Evolutionary conservation across 2,329 filamentous ascomycete genomes (phyloP), one percentile per base, ranked within the genome.

Genomic region (Rhynchosporium agropyri): DNA sequence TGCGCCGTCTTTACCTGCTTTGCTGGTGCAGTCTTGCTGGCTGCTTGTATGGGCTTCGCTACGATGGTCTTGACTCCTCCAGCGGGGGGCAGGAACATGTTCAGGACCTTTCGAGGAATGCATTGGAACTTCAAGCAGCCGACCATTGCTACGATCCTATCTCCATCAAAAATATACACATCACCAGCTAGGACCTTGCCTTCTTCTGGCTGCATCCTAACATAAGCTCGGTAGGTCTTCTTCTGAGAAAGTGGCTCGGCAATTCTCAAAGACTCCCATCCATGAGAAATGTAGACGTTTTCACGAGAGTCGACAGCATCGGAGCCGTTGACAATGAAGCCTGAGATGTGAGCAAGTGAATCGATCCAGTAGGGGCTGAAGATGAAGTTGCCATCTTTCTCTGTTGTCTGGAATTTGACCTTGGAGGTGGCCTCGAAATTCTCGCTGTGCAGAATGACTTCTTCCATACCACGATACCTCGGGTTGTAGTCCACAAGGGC

Each of bases 271-370:
- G 79, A 80, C 40, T 80, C 80, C 84, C 84, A 86, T 40, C 83
- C 84, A 68, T 86, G 84, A 12, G 83, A 85, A 69, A 87, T 84
- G 72, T 79, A 86, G 56, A 85, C 81, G 65, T 81, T 77, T 59
- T 83, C 79, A 13, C 79, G 77, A 6, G 83, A 83, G 65, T 84
- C 80, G 13, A 85, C 77, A 9, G 80, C 81, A 61, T 85, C 83
- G 7, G 81, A 82, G 8, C 79, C 83, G 67, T 87, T 87, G 74
- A 85, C 78, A 63, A 86, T 82, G 74, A 87, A 87, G 28, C 84
- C 84, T 0, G 84, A 83, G 60, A 86, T 80, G 66, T 86, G 84
- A 62, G 81, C 82, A 62, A 84, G 70, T 60, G 82, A 84, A 69
- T 87, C 84, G 58, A 87, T 83, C 78, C 82, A 86, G 72, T 83